These are phyloP conservation scores for Capsicum chinense DNA, from an alignment of 257 asterid species.

Conservation along the genomic window DNA sequence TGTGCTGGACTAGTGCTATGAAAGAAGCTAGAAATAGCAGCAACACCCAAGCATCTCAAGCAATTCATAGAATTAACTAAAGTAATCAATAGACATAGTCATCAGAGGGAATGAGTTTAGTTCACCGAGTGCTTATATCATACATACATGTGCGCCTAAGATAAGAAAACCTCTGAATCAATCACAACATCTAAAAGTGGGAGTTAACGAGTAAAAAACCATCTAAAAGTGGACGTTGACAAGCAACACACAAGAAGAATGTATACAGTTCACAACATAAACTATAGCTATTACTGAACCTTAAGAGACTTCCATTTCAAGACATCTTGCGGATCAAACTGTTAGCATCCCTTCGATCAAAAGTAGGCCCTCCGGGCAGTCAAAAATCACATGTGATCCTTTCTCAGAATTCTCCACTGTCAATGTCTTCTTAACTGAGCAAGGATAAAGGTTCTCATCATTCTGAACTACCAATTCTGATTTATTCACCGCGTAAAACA, in stretches of 20 bases:
- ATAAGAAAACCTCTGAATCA: neutral
- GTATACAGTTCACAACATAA: neutral
- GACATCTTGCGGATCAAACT: neutral
- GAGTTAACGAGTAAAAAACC: neutral
- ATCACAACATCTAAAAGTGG: neutral
- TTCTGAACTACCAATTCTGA: no score
- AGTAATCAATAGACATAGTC: neutral
- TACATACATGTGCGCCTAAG: neutral
- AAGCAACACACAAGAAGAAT: neutral
- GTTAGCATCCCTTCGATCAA: neutral
- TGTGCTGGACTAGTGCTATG: neutral
- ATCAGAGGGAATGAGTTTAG: neutral
- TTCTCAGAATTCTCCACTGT: neutral
- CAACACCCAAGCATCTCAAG: neutral
- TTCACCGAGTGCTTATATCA: neutral
- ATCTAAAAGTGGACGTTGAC: constrained; percentile 18
- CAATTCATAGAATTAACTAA: neutral
- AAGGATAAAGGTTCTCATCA: neutral
- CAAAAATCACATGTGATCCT: neutral
- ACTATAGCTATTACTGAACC: neutral
- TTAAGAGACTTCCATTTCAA: neutral
- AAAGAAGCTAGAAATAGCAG: neutral
- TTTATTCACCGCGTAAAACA: no score
- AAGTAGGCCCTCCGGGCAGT: neutral
- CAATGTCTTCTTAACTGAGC: neutral